Conservation (phyloP, 108 stramenopile genomes). For the Mediolabrus comicus region DNA sequence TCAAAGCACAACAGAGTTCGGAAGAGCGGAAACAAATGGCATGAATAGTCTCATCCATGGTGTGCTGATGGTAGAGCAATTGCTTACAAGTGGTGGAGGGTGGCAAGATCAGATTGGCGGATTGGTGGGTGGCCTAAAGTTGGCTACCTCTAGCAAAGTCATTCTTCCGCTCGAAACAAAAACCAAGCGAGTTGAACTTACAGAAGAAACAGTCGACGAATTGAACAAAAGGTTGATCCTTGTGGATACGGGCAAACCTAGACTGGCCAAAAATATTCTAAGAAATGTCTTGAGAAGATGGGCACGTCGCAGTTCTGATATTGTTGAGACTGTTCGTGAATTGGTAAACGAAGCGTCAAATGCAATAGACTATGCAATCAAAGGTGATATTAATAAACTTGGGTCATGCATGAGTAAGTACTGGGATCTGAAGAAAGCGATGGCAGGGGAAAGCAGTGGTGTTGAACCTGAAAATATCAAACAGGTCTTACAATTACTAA, state of each 20-base stretch:
- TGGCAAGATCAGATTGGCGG: constrained; percentile 91
- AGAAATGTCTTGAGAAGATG: constrained; percentile 73
- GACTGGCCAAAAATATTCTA: constrained; percentile 84
- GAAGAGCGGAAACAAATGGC: constrained; percentile 17
- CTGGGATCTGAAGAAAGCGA: constrained; percentile 75
- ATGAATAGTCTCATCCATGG: constrained; percentile 44
- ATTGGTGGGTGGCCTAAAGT: constrained; percentile 61
- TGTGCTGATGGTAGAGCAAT: constrained; percentile 74
- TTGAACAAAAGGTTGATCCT: constrained; percentile 62
- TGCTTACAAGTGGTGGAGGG: constrained; percentile 83
- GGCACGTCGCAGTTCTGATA: constrained; percentile 60
- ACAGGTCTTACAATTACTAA: constrained; percentile 38
- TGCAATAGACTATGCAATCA: constrained; percentile 45
- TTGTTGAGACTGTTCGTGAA: constrained; percentile 55
- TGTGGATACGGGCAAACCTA: constrained; percentile 69
- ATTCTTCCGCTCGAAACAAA: constrained; percentile 50
- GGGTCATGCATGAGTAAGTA: constrained; percentile 62
- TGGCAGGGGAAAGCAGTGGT: constrained; percentile 78
- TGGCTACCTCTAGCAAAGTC: constrained; percentile 42
- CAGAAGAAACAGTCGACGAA: constrained; percentile 4
- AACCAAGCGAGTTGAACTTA: constrained; percentile 37
- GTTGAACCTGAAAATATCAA: constrained; percentile 57
- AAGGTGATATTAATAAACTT: constrained; percentile 54
- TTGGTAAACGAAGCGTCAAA: constrained; percentile 58
- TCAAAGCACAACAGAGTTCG: background rate